Base-by-base conservation (phyloP, 805 yeast genomes). In the Brettanomyces bruxellensis region DNA sequence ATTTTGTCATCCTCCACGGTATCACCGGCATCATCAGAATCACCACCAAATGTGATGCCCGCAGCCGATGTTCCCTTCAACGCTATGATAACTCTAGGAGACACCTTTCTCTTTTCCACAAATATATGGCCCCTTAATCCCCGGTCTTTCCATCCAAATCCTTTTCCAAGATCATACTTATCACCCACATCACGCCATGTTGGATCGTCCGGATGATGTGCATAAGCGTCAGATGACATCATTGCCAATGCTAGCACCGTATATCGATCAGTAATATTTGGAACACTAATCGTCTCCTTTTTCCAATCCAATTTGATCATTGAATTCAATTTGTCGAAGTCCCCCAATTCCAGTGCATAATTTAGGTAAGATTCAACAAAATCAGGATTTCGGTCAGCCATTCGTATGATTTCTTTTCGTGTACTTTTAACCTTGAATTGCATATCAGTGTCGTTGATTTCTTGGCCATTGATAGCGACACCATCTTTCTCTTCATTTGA, bases 81-180 rank as follows among this genome's bases (percentile, higher is more conserved):
- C 0, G 95, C 79, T 30, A 93, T 76, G 1, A 93, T 83, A 13
- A 87, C 86, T 6, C 48, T 38, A 9, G 56, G 56, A 8, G 39
- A n/a, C 0, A 75, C 66, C 8, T 73, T 60, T 2, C 80, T 73
- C n/a, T 48, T 18, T 43, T 77, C 73, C 7, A 79, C 81, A 65
- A 93, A 93, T 1, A 93, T 79, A 60, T 93, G 96, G 3, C 99
- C 99, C 40, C 99, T 71, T 2, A 93, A 65, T 1, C 97, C 97
- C 50, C 77, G 79, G 8, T 71, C 81, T 51, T 79, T 75, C 99
- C 98, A 93, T 3, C 98, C 98, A 61, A 83, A 83, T 14, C 81
- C 78, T n/a, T 67, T 69, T 38, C 75, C 62, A 28, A 71, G 67
- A 49, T 76, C 70, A 70, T 81, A 86, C 3, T 46, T 45, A 32